Evolutionary conservation across 371 early-diverging fungal species (phyloP).

Genomic region (Basidiobolus meristosporus): DNA sequence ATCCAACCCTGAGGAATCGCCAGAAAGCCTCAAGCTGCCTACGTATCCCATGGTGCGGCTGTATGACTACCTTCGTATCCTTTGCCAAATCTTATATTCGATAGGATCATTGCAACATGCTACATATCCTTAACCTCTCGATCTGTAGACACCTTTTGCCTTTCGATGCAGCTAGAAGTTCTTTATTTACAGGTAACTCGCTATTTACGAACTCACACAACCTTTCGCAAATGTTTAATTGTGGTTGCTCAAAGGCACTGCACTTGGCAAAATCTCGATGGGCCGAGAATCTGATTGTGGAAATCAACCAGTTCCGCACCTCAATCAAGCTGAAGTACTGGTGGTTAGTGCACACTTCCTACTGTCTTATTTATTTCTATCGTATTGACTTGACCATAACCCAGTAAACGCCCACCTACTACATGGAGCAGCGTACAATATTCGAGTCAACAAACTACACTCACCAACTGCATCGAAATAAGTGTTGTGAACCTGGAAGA

Average conservation of each 20-base stretch:
- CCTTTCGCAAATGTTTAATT: background rate
- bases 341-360: background rate
- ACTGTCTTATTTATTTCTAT: too few relatives aligned
- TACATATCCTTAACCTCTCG: conserved; percentile 44
- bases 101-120: conserved; percentile 5
- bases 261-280: background rate
- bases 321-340: background rate
- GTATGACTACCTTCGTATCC: background rate
- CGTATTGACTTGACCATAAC: too few relatives aligned
- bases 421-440: too few relatives aligned
- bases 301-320: background rate
- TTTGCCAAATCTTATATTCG: background rate
- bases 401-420: too few relatives aligned
- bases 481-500: too few relatives aligned
- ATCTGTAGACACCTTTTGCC: conserved; percentile 34
- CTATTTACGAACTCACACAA: background rate
- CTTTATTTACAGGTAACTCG: conserved; percentile 26
- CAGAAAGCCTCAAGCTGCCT: too few relatives aligned
- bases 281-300: background rate
- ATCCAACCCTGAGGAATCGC: too few relatives aligned
- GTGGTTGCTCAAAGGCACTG: background rate
- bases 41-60: conserved; percentile 1
- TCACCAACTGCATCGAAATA: too few relatives aligned
- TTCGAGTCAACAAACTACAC: too few relatives aligned
- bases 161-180: conserved; percentile 41